Percentiles rank a stretch among this genome's conserved stretches.
These are phyloP conservation scores for Aspergillus thermomutatus DNA, from an alignment of 2,329 filamentous ascomycete genomes.

Conservation along the genomic window DNA sequence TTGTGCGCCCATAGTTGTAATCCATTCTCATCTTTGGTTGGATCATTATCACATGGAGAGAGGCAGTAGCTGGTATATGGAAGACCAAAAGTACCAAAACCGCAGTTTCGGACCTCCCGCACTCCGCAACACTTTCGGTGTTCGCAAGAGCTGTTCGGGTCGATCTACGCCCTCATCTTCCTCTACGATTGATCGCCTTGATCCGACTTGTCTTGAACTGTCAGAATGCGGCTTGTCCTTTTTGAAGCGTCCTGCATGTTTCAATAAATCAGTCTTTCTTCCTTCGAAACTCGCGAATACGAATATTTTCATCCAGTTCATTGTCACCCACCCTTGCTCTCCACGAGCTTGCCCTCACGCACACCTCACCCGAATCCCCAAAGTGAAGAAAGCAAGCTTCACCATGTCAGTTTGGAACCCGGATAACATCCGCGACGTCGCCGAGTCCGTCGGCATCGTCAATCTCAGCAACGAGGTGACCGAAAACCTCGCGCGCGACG, in stretches of 20 bases:
- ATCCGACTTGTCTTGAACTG: background rate
- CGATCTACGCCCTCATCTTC: background rate
- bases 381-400: conserved; percentile 2
- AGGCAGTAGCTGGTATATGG: background rate
- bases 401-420: conserved; percentile 80
- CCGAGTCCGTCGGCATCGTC: conserved; percentile 88
- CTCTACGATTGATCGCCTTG: background rate
- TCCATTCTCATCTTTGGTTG: background rate
- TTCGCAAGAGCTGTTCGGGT: background rate
- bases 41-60: background rate
- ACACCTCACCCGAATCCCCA: background rate
- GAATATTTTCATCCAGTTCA: background rate
- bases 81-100: background rate
- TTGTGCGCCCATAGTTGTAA: background rate
- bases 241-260: background rate
- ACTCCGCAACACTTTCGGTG: background rate
- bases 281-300: background rate
- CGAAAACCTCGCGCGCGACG: conserved; percentile 83
- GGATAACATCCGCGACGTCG: conserved; percentile 92
- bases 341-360: background rate
- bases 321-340: background rate
- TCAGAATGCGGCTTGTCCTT: background rate
- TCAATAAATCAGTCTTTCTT: background rate
- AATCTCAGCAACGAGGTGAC: conserved; percentile 80
- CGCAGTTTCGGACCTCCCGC: background rate